A percentile compares a stretch with the other conserved stretches of the same genome.
Conservation (phyloP, 768 basidiomycete genomes). For the Tephrocybe sp. region DNA sequence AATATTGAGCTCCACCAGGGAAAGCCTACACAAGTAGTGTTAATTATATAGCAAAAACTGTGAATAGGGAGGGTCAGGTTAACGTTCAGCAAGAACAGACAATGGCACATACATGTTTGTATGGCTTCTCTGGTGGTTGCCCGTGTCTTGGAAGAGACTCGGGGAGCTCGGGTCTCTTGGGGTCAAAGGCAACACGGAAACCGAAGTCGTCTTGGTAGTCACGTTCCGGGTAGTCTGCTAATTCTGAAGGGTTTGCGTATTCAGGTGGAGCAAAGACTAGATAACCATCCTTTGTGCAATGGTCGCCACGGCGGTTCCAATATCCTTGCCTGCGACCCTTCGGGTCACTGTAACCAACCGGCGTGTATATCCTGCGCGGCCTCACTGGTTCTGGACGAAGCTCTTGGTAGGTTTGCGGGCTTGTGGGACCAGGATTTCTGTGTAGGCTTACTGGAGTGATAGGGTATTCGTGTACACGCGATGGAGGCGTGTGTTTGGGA, state of each 20-base stretch:
- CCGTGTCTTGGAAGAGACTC: constrained; percentile 63
- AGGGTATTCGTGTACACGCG: neutral
- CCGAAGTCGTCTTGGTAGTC: constrained; percentile 57
- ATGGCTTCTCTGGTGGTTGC: constrained; percentile 52
- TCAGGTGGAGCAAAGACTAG: constrained; percentile 67
- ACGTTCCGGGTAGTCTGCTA: constrained; percentile 57
- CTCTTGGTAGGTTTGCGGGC: constrained; percentile 13
- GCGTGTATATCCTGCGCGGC: constrained; percentile 14
- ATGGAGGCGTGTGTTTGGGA: constrained; percentile 8
- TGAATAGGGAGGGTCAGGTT: too few relatives aligned
- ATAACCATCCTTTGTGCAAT: constrained; percentile 53
- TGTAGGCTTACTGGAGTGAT: constrained; percentile 1
- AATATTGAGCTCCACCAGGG: too few relatives aligned
- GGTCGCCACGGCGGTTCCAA: constrained; percentile 80
- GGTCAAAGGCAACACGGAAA: constrained; percentile 36
- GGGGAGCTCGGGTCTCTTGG: constrained; percentile 54
- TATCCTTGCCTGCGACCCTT: constrained; percentile 42
- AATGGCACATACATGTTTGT: constrained; percentile 45
- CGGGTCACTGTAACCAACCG: constrained; percentile 24
- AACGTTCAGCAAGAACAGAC: neutral
- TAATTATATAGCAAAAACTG: too few relatives aligned
- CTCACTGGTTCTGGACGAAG: constrained; percentile 12
- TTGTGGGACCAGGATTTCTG: constrained; percentile 1
- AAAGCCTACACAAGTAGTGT: too few relatives aligned
- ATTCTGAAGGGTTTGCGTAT: constrained; percentile 58